Base-by-base conservation (phyloP, 2,329 filamentous ascomycete genomes). In the Ceratocystis cubensis region DNA sequence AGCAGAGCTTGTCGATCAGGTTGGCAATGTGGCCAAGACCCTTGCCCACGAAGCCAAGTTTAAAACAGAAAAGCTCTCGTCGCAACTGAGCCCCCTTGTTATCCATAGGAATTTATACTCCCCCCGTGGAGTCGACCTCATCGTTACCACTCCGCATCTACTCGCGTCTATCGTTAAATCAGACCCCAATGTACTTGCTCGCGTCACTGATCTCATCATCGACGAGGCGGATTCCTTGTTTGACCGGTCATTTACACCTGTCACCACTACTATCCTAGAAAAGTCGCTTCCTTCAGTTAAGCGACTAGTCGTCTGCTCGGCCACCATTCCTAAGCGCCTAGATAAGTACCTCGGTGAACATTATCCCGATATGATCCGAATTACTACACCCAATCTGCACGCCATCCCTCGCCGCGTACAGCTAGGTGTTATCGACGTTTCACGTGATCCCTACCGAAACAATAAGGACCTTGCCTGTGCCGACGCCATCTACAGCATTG, bases 171-270 rank as follows among this genome's bases (percentile, higher is more conserved):
- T 99, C 72, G 90, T 90, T 13, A 86, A 96, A 70, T 87, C 86
- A 22, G 91, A 96, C 70, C 94, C 94, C 10, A 93, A 96, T 72
- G 86, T 99, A 69, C 84, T 99, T 45, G 92, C 90, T n/a, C 88
- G 91, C 13, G 92, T 97, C 67, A 86, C 84, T 1, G 90, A 97
- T 73, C 81, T 99, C 10, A 83, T 99, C 68, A 82, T 96, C 62
- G 95, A 99, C 74, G 95, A 99, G 78, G 95, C 95, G 1, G 94
- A 99, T 76, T 96, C 92, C 3, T 84, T 99, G 8, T 84, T 99
- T 71, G 95, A 99, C 76, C 88, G 91, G 67, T 95, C 91, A 68
- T 99, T 99, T 78, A 83, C 88, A 3, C 87, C 90, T 0, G 86
- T 88, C 28, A 97, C 94, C 0, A 88, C 84, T 10, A 82, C 84